Conservation (phyloP, 2,329 filamentous ascomycete species). For the Ophiosphaerella narmari region DNA sequence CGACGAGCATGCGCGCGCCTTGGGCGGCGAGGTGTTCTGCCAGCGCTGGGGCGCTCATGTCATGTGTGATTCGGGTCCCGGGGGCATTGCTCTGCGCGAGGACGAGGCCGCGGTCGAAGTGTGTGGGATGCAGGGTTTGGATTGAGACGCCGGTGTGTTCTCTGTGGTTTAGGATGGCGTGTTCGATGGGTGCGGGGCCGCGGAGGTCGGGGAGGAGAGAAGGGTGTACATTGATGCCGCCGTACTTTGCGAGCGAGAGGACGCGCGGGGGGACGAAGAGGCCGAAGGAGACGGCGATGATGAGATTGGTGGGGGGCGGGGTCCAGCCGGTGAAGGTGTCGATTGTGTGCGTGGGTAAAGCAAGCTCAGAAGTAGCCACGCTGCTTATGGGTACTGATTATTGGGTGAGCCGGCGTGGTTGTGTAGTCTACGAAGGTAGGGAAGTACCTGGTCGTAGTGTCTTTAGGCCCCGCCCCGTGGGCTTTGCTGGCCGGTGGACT, state of each 20-base stretch:
- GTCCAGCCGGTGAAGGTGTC: conserved; percentile 85
- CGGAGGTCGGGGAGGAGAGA: conserved; percentile 86
- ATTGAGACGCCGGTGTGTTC: conserved; percentile 74
- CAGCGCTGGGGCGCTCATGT: conserved; percentile 56
- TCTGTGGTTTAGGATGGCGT: conserved; percentile 71
- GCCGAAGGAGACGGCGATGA: conserved; percentile 94
- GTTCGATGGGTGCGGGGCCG: conserved; percentile 84
- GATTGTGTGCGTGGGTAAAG: conserved; percentile 71
- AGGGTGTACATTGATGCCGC: conserved; percentile 91
- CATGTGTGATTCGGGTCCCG: conserved; percentile 58
- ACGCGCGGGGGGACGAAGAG: conserved; percentile 82
- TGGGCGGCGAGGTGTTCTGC: conserved; percentile 59
- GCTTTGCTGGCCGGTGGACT: conserved; percentile 78
- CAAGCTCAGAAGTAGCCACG: conserved; percentile 64
- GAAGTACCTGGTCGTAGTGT: conserved; percentile 65
- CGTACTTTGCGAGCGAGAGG: conserved; percentile 72
- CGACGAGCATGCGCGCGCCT: conserved; percentile 73
- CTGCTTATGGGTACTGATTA: conserved; percentile 71
- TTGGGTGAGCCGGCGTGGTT: conserved; percentile 12
- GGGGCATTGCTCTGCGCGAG: conserved; percentile 67
- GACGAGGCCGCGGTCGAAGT: conserved; percentile 80
- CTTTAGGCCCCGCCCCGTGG: conserved; percentile 75
- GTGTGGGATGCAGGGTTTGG: conserved; percentile 77
- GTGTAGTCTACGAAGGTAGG: background rate
- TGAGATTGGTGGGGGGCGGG: conserved; percentile 63